A percentile compares a stretch with the other conserved stretches of the same genome.
Conservation (phyloP, 2,329 filamentous ascomycete species). For the Diaporthe citri region DNA sequence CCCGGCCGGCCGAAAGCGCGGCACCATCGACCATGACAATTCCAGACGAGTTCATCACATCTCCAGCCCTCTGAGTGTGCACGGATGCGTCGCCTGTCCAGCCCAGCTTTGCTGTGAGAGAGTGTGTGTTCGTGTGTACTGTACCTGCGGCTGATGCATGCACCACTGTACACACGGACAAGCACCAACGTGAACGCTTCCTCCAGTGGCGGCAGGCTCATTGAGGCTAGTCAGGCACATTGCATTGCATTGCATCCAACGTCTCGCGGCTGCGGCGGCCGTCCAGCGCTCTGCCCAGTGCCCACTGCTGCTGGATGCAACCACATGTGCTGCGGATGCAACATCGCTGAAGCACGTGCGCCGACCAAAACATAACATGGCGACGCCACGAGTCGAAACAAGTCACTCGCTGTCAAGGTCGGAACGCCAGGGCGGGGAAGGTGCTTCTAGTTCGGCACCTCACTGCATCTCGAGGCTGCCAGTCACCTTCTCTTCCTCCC, state of each 20-base stretch:
- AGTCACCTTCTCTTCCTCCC: background rate
- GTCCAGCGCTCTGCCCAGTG: conserved; percentile 2
- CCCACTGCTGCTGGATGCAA: conserved; percentile 18
- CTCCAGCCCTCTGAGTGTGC: conserved; percentile 14
- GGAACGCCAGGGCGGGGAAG: conserved; percentile 19
- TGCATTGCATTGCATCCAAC: conserved; percentile 24
- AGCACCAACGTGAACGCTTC: background rate
- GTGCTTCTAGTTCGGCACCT: conserved; percentile 15
- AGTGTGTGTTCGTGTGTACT: background rate
- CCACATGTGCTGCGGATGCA: conserved; percentile 21
- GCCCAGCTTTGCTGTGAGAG: background rate
- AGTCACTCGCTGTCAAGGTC: conserved; percentile 11
- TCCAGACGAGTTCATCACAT: conserved; percentile 29
- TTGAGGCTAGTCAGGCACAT: conserved; percentile 27
- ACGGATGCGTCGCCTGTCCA: conserved; percentile 4
- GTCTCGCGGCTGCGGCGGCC: conserved; percentile 29
- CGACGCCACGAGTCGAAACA: conserved; percentile 22
- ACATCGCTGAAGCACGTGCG: conserved; percentile 27
- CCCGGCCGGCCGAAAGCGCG: conserved; percentile 10
- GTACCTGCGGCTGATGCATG: conserved; percentile 19
- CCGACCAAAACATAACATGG: conserved; percentile 11
- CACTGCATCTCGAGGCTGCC: conserved; percentile 13
- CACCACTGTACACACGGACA: background rate
- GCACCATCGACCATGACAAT: background rate
- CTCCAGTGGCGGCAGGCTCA: conserved; percentile 6